These are phyloP conservation scores for Coemansia pectinata DNA, from an alignment of 192 early-diverging fungal species.

Conservation along the genomic window DNA sequence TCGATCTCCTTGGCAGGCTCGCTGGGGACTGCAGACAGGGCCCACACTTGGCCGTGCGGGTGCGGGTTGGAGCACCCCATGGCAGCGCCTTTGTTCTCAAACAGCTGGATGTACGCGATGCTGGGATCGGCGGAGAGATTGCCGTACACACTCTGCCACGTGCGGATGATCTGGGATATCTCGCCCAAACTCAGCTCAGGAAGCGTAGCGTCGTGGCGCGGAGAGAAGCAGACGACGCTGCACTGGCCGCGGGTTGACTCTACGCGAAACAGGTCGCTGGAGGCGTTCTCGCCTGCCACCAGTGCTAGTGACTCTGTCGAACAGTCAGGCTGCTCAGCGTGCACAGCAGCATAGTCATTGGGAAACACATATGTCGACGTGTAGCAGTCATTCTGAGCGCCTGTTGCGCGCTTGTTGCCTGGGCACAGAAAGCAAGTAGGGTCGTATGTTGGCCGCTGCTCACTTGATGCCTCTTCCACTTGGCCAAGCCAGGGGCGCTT, in stretches of 20 bases:
- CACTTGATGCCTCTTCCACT: slow-evolving; percentile 55
- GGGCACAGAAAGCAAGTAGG: slow-evolving; percentile 86
- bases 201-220: slow-evolving; percentile 83
- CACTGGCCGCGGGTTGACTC: slow-evolving; percentile 73
- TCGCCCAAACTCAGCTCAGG: slow-evolving; percentile 76
- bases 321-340: slow-evolving; percentile 56
- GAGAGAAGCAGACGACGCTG: slow-evolving; percentile 93
- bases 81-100: slow-evolving; percentile 95
- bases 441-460: slow-evolving; percentile 65
- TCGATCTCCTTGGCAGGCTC: slow-evolving; percentile 76
- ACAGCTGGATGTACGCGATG: slow-evolving; percentile 88
- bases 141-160: slow-evolving; percentile 71
- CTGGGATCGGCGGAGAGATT: slow-evolving; percentile 54
- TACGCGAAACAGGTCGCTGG: slow-evolving; percentile 56
- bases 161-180: slow-evolving; percentile 67
- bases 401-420: slow-evolving; percentile 76
- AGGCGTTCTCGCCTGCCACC: slow-evolving; percentile 18
- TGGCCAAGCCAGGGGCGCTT: slow-evolving; percentile 91
- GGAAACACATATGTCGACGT: slow-evolving; percentile 78
- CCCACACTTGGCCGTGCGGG: slow-evolving; percentile 95
- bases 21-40: slow-evolving; percentile 78
- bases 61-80: slow-evolving; percentile 99
- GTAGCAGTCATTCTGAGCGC: slow-evolving; percentile 77
- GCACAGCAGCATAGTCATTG: slow-evolving; percentile 94
- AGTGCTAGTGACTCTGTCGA: slow-evolving; percentile 9